A percentile compares a stretch with the other conserved stretches of the same genome.
phyloP scores from a whole-genome alignment of 148 eudicot genomes.

The Vaccinium macrocarpon region DNA sequence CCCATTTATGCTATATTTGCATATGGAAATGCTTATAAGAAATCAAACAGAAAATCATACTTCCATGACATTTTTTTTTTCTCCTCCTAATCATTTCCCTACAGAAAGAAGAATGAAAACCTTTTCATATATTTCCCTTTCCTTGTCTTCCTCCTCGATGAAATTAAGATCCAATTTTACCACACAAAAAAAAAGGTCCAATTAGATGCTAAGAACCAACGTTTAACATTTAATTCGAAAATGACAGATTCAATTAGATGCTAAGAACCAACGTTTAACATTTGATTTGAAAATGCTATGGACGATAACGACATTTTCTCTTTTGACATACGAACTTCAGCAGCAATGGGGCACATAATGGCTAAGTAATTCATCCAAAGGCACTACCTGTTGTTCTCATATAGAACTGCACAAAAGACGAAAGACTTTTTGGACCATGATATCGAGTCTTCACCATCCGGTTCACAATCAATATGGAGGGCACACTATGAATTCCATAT shows the following conservation, averaged over 20 bases:
- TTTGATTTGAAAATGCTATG: background rate
- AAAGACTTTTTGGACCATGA: slow-evolving; percentile 45
- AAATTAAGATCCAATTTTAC: background rate
- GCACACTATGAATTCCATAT: slow-evolving; percentile 49
- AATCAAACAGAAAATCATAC: background rate
- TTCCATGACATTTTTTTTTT: background rate
- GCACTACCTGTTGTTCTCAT: slow-evolving; percentile 40
- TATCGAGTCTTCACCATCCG: slow-evolving; percentile 25
- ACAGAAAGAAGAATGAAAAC: background rate
- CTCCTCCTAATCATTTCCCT: background rate
- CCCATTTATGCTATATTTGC: background rate
- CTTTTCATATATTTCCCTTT: background rate
- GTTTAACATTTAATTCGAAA: background rate
- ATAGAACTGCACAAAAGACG: slow-evolving; percentile 37
- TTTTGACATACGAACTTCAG: background rate
- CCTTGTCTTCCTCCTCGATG: background rate
- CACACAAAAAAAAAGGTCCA: background rate
- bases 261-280: background rate
- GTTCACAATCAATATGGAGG: slow-evolving; percentile 40
- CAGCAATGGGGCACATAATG: background rate
- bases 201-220: background rate
- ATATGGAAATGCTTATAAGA: background rate
- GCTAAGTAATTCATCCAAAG: slow-evolving; percentile 9
- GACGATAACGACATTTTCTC: background rate
- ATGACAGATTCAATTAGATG: background rate